Evolutionary conservation across 768 basidiomycete species (phyloP).

Genomic region (Amanita inopinata): DNA sequence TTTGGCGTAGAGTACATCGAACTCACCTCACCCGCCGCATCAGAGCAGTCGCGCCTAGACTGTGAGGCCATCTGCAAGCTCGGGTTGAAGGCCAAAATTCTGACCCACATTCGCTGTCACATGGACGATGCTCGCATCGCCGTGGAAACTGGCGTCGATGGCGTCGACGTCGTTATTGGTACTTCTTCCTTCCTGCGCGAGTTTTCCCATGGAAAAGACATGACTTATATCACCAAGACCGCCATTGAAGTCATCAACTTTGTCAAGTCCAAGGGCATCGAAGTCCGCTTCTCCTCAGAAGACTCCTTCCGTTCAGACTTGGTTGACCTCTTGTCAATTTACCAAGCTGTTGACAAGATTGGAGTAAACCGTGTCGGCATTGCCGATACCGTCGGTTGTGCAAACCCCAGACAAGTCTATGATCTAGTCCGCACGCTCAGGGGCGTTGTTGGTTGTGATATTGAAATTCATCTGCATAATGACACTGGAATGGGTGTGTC

Average conservation of each 20-base stretch:
- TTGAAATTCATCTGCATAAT: slow-evolving; percentile 97
- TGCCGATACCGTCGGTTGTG: slow-evolving; percentile 98
- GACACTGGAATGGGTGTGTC: slow-evolving; percentile 91
- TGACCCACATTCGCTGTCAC: slow-evolving; percentile 98
- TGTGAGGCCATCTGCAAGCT: slow-evolving; percentile 99
- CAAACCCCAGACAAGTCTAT: slow-evolving; percentile 97
- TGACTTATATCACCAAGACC: slow-evolving; percentile 98
- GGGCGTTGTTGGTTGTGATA: slow-evolving; percentile 95
- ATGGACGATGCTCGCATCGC: slow-evolving; percentile 99
- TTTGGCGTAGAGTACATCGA: slow-evolving; percentile 99
- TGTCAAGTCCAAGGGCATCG: slow-evolving; percentile 99
- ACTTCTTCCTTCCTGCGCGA: slow-evolving; percentile 98
- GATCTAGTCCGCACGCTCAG: slow-evolving; percentile 94
- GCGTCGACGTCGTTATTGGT: slow-evolving; percentile 98
- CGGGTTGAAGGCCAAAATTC: slow-evolving; percentile 90
- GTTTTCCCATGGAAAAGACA: slow-evolving; percentile 99
- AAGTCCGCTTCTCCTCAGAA: slow-evolving; percentile 99
- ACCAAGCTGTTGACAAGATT: slow-evolving; percentile 99
- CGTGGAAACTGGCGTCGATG: slow-evolving; percentile 97
- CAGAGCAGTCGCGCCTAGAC: slow-evolving; percentile 87
- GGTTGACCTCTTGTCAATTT: slow-evolving; percentile 96
- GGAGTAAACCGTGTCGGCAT: slow-evolving; percentile 98
- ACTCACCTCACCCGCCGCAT: slow-evolving; percentile 95
- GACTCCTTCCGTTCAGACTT: slow-evolving; percentile 99
- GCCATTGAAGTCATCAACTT: slow-evolving; percentile 98